Base-by-base conservation (phyloP, 2,329 filamentous ascomycete species). In the Neofusicoccum parvum region DNA sequence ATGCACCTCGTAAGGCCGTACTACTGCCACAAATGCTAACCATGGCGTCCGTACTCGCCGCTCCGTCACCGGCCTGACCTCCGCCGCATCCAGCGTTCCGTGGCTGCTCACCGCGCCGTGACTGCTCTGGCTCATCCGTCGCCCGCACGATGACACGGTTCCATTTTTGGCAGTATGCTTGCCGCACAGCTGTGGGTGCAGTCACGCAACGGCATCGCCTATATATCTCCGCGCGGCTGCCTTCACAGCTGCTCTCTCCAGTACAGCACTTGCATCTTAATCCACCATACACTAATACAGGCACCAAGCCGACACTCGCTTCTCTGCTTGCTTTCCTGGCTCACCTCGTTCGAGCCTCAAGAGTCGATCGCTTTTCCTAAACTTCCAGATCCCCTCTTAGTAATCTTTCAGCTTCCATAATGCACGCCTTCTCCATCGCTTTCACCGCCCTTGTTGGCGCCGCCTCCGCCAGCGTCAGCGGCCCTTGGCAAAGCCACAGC, bases 381-480 rank as follows among this genome's bases (percentile, higher is more conserved):
- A 34, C n/a, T 43, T 39, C 12, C 41, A 27, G 12, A 62, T 58
- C 20, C 5, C 12, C 48, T 27, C 20, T n/a, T n/a, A 50, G 11
- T 34, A 50, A 14, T 34, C 14, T 37, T 9, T 5, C n/a, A 23
- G 17, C 50, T 20, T 15, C 20, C 48, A 54, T 36, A 39, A 64
- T 64, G 62, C 39, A 54, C 49, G 37, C 39, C 49, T 14, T 53
- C 20, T 43, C 62, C 15, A 48, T 64, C 37, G 48, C 41, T 45
- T 46, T 64, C 37, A 53, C 49, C 17, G 62, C 62, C 49, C 37
- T 64, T 17, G 49, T 51, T 36, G 49, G 62, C 39, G 49, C 62
- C 27, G 62, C 49, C 15, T 37, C 49, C n/a, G 62, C 49, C 49
- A 54, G 39, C 17, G 39, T 36, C 37, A 53, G 32, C 46, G 59